phyloP scores from a whole-genome alignment of 768 basidiomycete species.

The Phanerodontia chrysosporium region DNA sequence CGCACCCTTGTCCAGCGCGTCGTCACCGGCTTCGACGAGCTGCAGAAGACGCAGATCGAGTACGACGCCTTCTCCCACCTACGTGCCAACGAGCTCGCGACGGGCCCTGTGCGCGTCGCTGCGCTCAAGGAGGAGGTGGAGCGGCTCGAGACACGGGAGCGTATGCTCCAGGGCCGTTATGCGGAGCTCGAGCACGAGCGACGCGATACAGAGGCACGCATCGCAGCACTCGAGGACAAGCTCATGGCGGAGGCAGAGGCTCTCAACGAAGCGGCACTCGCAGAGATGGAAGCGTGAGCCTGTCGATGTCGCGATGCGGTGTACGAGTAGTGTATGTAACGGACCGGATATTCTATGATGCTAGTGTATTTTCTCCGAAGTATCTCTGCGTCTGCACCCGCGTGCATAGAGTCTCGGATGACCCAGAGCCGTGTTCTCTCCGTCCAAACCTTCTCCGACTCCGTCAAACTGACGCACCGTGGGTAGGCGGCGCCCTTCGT shows the following conservation, averaged over 20 bases:
- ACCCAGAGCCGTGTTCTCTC: not conserved
- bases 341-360: not conserved
- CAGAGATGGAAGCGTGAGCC: constrained; percentile 45
- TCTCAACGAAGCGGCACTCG: constrained; percentile 71
- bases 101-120: constrained; percentile 74
- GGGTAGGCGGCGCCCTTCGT: not conserved
- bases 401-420: not conserved
- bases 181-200: constrained; percentile 76
- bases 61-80: constrained; percentile 77
- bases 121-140: constrained; percentile 87
- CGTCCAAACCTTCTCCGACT: not conserved
- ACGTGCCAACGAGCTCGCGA: constrained; percentile 64
- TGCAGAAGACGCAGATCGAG: constrained; percentile 64
- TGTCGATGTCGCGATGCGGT: not conserved
- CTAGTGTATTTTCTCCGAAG: not conserved
- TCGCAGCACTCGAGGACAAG: constrained; percentile 74
- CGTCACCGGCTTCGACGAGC: constrained; percentile 63
- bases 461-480: not conserved
- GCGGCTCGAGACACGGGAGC: constrained; percentile 70
- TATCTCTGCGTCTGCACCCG: not conserved
- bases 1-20: constrained; percentile 61
- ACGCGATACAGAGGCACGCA: constrained; percentile 52
- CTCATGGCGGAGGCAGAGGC: constrained; percentile 83
- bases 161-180: constrained; percentile 75
- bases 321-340: constrained; percentile 4